Base-by-base conservation (phyloP, 2,329 filamentous ascomycete genomes). In the Emmonsiellopsis sp. region DNA sequence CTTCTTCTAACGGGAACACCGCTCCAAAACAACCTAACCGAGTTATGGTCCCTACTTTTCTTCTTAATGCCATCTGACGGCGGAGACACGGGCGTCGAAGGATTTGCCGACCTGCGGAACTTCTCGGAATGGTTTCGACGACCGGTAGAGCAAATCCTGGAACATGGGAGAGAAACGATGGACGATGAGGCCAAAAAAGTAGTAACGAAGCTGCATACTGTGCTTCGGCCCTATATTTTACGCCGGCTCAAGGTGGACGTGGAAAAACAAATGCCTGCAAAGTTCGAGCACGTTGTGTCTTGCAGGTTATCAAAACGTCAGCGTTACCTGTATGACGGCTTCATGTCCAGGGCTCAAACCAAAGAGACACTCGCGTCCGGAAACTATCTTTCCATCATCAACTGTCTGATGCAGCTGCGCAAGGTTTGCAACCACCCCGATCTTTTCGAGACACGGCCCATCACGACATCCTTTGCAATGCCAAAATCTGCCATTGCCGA, bases 361-460 rank as follows among this genome's bases (percentile, higher is more conserved):
- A 85, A 89, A 58, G 86, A 89, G 55, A 96, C 91, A 0, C 76
- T 98, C 14, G 82, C 88, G 2, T 94, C 88, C 1, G 93, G 93
- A 32, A 98, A 97, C 63, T 96, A 96, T 67, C 82, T 98, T 58
- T 95, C 90, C 14, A 96, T 98, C 67, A 97, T 97, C 71, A 95
- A 96, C 67, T 97, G 94, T 69, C 74, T 98, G 50, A 95, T 98
- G 90, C 93, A 95, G 66, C 77, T 98, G 51, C 84, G 93, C 48
- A 96, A 97, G 68, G 94, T 98, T 50, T 98, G 93, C 77, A 98
- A 98, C 61, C 93, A 98, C 65, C 94, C 93, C 0, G 93, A 98
- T 70, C 78, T 98, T 7, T 98, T 98, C 63, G 87, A 97, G 61
- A 95, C 95, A 55, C 83, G 93, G 13, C 91, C 90, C 1, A 97